Evolutionary conservation across 83 land plant genomes (phyloP).

Genomic region (Thuja plicata): DNA sequence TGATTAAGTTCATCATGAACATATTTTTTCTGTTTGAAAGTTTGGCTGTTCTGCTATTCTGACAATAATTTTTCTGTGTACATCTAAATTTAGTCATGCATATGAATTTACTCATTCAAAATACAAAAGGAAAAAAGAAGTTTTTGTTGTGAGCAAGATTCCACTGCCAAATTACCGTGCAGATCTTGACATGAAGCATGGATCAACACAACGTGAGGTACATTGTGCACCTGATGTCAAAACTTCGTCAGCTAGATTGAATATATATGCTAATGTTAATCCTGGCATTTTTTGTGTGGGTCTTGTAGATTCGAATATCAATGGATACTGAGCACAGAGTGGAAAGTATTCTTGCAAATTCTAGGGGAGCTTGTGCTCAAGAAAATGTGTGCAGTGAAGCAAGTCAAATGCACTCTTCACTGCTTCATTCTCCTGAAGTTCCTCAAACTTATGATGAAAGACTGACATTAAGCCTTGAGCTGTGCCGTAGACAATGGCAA

Average conservation of each 20-base stretch:
- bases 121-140: neutral
- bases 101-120: neutral
- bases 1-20: too few species aligned
- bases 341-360: conserved; percentile 59
- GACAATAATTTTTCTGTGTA: neutral
- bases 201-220: neutral
- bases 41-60: neutral
- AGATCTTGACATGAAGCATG: conserved; percentile 39
- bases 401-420: neutral
- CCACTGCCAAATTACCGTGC: conserved; percentile 57
- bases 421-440: neutral
- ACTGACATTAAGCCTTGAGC: conserved; percentile 40
- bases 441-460: conserved; percentile 8
- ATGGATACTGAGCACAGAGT: conserved; percentile 72
- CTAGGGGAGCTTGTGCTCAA: conserved; percentile 5
- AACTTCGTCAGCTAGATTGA: too few species aligned
- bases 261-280: too few species aligned
- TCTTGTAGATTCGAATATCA: conserved; percentile 79
- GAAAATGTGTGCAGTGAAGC: conserved; percentile 23
- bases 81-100: conserved; percentile 10
- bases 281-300: neutral
- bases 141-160: conserved; percentile 40
- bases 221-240: too few species aligned
- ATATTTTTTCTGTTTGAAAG: too few species aligned
- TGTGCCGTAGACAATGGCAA: conserved; percentile 50